Conservation (phyloP, 176 grass and related monocot genomes). For the Echinochloa phyllopogon region DNA sequence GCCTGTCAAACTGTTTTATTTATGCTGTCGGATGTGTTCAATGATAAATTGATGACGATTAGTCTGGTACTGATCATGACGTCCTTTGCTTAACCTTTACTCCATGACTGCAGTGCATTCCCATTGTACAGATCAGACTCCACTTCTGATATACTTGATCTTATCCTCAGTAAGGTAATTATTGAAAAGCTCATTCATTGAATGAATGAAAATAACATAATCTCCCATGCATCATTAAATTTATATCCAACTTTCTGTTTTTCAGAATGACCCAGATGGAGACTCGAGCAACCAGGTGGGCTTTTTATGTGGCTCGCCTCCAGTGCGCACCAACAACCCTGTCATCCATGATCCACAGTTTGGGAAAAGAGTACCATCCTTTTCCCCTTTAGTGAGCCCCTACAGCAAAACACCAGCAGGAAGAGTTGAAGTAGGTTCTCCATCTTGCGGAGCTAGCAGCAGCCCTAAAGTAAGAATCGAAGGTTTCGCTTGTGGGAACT, state of each 20-base stretch:
- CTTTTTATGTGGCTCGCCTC: constrained; percentile 86
- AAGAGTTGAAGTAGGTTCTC: constrained; percentile 67
- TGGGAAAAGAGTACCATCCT: constrained; percentile 50
- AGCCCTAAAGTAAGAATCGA: constrained; percentile 91
- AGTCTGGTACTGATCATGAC: background rate
- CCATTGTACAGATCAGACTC: constrained; percentile 62
- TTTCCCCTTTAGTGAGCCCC: constrained; percentile 64
- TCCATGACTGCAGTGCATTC: constrained; percentile 46
- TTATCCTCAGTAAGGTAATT: constrained; percentile 75
- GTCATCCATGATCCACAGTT: constrained; percentile 79
- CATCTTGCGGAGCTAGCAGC: constrained; percentile 65
- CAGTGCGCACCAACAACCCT: constrained; percentile 82
- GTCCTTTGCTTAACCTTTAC: constrained; percentile 25
- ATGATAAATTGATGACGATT: background rate
- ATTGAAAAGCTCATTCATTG: background rate
- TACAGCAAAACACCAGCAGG: constrained; percentile 47
- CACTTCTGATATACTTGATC: constrained; percentile 72
- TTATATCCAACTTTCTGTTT: constrained; percentile 32
- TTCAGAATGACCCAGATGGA: constrained; percentile 66
- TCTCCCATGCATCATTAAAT: background rate
- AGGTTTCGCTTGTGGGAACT: constrained; percentile 77
- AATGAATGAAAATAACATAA: background rate
- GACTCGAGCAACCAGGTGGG: constrained; percentile 57
- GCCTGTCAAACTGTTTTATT: background rate
- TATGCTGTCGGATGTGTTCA: background rate